Percentiles rank a stretch among this genome's conserved stretches.
Evolutionary conservation across 257 asterid species (phyloP).

Genomic region (Solanum tarapatanum): DNA sequence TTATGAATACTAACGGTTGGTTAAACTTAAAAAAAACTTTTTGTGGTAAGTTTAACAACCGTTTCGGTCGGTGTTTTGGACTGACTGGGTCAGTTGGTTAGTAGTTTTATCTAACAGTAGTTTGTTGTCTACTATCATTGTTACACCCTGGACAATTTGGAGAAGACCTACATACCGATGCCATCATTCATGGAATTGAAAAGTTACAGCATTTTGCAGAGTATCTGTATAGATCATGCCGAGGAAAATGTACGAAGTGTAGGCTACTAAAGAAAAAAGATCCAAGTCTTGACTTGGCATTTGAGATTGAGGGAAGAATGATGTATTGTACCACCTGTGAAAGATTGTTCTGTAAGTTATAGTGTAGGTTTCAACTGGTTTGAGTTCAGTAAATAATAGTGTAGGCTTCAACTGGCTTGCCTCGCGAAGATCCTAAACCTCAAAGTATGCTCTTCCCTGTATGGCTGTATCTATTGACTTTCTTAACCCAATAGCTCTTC

Average conservation of each 20-base stretch:
- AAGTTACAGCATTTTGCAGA: neutral
- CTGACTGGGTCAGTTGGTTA: neutral
- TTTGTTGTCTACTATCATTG: too few species aligned
- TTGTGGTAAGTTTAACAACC: too few species aligned
- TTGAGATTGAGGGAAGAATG: neutral
- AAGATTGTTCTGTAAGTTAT: neutral
- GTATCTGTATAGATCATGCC: neutral
- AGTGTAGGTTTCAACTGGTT: neutral
- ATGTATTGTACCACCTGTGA: neutral
- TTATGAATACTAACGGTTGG: too few species aligned
- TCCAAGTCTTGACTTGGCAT: neutral
- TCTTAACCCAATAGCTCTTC: neutral
- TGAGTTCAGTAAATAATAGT: too few species aligned
- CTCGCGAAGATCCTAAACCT: neutral
- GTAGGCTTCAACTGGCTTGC: neutral
- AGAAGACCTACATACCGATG: neutral
- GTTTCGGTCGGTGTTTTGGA: too few species aligned
- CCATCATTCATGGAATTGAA: neutral
- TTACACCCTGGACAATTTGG: neutral
- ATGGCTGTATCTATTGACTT: neutral
- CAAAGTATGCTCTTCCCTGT: neutral
- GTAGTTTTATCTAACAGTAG: too few species aligned
- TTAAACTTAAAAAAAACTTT: too few species aligned
- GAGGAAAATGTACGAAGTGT: neutral
- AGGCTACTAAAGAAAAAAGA: neutral